Base-by-base conservation (phyloP, 106 monocot genomes). In the Allium cepa region DNA sequence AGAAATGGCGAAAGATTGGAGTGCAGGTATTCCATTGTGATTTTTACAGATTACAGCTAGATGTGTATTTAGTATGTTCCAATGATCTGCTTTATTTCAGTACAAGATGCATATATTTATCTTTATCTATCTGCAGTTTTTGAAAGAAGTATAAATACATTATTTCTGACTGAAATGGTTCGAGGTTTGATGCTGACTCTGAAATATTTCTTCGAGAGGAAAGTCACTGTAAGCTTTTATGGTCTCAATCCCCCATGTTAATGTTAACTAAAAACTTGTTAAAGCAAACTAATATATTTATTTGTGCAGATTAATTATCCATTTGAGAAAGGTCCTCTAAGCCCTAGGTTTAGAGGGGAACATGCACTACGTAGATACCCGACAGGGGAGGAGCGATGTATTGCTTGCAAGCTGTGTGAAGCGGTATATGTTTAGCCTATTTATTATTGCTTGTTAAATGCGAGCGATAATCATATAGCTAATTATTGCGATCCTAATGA, bases 381-480 rank as follows among this genome's bases (percentile, higher is more conserved):
- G 47, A 87, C 92, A 72, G 97, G 97, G 59, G 97, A 97, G 72
- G 97, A 97, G 56, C 86, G 97, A 92, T 97, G 97, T 64, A 97
- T 97, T 76, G 97, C 97, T 57, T 97, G 97, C 72, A 97, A 97
- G 75, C 87, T 97, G 13, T 97, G 97, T 73, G 96, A 97, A 82
- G 96, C 96, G 80, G 88, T 97, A 80, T 75, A 36, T 75, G 22
- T 1, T 22, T 22, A 22, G 22, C 22, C 22, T 22, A 22, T 22
- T 22, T 22, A 22, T 22, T 22, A 22, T 22, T 22, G 3, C 3
- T 36, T 36, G 36, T 36, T 36, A 36, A 36, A 36, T 36, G 3
- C 5, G 36, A 36, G 36, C 3, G 36, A 36, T 22, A 22, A 36
- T 36, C 36, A 36, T 36, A 36, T 36, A 36, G 36, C 36, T 36